Evolutionary conservation across 371 early-diverging fungal genomes (phyloP).

Genomic region (Saksenaea oblongispora): DNA sequence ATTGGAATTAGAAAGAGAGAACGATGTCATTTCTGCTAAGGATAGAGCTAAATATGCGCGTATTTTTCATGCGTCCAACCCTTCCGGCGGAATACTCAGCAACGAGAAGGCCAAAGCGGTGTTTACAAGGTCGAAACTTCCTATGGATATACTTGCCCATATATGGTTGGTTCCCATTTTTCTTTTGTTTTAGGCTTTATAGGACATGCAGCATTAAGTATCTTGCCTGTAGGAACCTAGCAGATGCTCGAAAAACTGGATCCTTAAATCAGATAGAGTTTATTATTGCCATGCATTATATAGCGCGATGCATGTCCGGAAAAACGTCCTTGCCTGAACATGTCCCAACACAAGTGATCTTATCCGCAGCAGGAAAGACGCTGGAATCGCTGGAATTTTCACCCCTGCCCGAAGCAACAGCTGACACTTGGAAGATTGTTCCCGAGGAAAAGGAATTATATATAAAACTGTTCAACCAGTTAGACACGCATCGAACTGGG

Average conservation of each 20-base stretch:
- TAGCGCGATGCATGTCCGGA: slow-evolving; percentile 62
- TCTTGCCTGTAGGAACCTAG: slow-evolving; percentile 29
- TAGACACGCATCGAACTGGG: slow-evolving; percentile 43
- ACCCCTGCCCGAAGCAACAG: background rate
- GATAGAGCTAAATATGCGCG: slow-evolving; percentile 15
- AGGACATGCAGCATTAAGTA: background rate
- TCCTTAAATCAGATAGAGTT: slow-evolving; percentile 59
- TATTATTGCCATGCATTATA: slow-evolving; percentile 69
- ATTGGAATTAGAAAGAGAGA: background rate
- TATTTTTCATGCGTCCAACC: slow-evolving; percentile 14
- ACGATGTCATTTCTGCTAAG: background rate
- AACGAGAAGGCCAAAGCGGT: slow-evolving; percentile 12
- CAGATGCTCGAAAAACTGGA: slow-evolving; percentile 58
- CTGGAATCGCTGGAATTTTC: background rate
- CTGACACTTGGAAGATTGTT: slow-evolving; percentile 56
- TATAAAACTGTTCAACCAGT: slow-evolving; percentile 58
- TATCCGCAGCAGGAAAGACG: slow-evolving; percentile 32
- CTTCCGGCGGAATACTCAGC: slow-evolving; percentile 3
- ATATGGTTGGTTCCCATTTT: slow-evolving; percentile 9
- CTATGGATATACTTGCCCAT: slow-evolving; percentile 7
- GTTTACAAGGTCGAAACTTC: slow-evolving; percentile 13
- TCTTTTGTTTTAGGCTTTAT: background rate
- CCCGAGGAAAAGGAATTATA: slow-evolving; percentile 59
- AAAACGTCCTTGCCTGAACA: slow-evolving; percentile 45
- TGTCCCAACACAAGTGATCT: slow-evolving; percentile 45